phyloP scores from a whole-genome alignment of 176 grass and related monocot species.

The Phragmites australis region DNA sequence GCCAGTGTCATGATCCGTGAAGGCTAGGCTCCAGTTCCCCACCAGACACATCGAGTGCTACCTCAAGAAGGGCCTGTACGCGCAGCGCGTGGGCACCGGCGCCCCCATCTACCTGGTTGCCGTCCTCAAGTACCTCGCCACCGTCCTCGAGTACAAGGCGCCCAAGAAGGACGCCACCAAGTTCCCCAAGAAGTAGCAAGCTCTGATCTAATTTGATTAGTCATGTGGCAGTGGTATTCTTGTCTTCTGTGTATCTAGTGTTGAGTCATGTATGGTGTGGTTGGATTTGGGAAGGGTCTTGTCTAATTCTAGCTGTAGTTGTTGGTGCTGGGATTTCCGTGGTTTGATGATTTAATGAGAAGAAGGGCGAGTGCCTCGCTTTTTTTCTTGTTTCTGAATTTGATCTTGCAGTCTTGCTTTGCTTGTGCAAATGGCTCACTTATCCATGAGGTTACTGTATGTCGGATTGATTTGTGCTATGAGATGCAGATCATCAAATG shows the following conservation, averaged over 20 bases:
- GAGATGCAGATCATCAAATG: not conserved
- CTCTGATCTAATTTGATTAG: too few species aligned
- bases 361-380: not conserved
- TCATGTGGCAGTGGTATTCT: not conserved
- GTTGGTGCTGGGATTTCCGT: not conserved
- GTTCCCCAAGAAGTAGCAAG: not conserved
- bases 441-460: too few species aligned
- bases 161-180: conserved; percentile 18
- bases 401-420: not conserved
- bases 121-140: conserved; percentile 69
- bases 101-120: conserved; percentile 66
- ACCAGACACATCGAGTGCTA: conserved; percentile 41
- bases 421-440: not conserved
- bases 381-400: not conserved
- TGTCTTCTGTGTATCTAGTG: not conserved
- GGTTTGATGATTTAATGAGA: not conserved
- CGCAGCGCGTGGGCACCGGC: conserved; percentile 42
- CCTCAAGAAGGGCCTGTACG: conserved; percentile 57
- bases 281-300: too few species aligned
- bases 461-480: not conserved
- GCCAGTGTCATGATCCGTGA: conserved; percentile 36
- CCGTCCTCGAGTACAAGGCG: conserved; percentile 42
- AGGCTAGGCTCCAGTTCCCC: conserved; percentile 58
- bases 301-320: not conserved
- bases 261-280: not conserved